Conservation (phyloP, 1,284 basidiomycete genomes). For the Fistulina hepatica region DNA sequence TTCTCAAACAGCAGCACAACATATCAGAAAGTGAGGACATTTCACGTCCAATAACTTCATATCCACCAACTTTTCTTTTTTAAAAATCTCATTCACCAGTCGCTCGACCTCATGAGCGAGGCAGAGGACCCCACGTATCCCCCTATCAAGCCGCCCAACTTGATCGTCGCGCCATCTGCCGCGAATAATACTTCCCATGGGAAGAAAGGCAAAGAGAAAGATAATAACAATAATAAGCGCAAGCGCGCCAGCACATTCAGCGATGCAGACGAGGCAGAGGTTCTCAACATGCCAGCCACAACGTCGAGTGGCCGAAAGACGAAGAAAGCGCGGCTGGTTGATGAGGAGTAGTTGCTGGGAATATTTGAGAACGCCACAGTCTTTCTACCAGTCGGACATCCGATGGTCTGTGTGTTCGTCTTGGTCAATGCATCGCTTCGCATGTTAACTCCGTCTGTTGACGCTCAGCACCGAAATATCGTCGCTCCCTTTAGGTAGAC, state of each 20-base stretch:
- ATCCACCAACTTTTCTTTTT: constrained; percentile 41
- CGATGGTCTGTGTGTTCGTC: background rate
- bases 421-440: constrained; percentile 9
- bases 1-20: constrained; percentile 72
- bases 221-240: constrained; percentile 54
- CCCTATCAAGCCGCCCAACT: constrained; percentile 41
- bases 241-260: constrained; percentile 51
- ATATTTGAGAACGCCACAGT: background rate
- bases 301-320: constrained; percentile 37
- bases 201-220: constrained; percentile 62
- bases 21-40: constrained; percentile 47
- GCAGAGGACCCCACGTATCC: constrained; percentile 48
- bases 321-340: constrained; percentile 51
- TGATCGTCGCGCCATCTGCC: constrained; percentile 61
- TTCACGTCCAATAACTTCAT: background rate
- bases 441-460: too few species aligned
- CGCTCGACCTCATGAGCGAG: constrained; percentile 29
- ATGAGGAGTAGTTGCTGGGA: constrained; percentile 32
- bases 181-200: constrained; percentile 55
- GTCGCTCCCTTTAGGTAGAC: too few species aligned
- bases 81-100: constrained; percentile 55
- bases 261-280: constrained; percentile 61
- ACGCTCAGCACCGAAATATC: too few species aligned
- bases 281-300: constrained; percentile 36
- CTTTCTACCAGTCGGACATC: background rate